A percentile compares a stretch with the other conserved stretches of the same genome.
Conservation (phyloP, 2,329 filamentous ascomycete genomes). For the Endocalyx cinctus region DNA sequence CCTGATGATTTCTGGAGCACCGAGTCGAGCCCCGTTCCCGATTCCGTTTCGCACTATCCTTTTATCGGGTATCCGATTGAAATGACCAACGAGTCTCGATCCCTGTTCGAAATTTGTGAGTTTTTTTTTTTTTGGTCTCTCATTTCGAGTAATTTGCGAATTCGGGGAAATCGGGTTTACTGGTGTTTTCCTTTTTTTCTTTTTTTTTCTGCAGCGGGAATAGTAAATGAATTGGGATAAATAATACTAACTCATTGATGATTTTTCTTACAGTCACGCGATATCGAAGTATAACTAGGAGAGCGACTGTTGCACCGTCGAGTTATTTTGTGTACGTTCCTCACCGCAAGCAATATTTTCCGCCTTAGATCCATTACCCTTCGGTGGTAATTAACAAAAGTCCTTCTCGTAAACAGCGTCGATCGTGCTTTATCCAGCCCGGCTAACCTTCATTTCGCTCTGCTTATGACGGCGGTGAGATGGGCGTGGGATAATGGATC, state of each 20-base stretch:
- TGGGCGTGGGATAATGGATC: constrained; percentile 21
- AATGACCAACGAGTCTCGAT: constrained; percentile 15
- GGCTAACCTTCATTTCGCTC: constrained; percentile 16
- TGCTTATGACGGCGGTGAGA: constrained; percentile 18
- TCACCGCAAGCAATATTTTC: neutral
- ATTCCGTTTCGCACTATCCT: constrained; percentile 11
- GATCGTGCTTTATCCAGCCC: constrained; percentile 17
- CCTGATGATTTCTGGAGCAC: constrained; percentile 11
- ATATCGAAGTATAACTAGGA: constrained; percentile 17
- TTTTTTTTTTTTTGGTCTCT: no score
- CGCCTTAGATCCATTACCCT: neutral
- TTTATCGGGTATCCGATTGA: constrained; percentile 15
- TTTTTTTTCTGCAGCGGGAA: neutral
- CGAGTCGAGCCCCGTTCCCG: constrained; percentile 10
- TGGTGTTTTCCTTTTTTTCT: neutral
- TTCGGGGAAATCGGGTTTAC: no score
- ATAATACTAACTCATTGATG: constrained; percentile 3
- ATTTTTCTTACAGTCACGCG: constrained; percentile 10
- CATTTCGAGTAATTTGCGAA: no score
- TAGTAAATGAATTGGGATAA: neutral
- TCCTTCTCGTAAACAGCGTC: no score
- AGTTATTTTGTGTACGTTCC: constrained; percentile 13
- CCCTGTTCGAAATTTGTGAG: constrained; percentile 19
- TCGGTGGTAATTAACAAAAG: neutral
- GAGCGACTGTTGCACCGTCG: constrained; percentile 9